phyloP scores from a whole-genome alignment of 2,329 filamentous ascomycete species.

The Alternaria conjuncta region DNA sequence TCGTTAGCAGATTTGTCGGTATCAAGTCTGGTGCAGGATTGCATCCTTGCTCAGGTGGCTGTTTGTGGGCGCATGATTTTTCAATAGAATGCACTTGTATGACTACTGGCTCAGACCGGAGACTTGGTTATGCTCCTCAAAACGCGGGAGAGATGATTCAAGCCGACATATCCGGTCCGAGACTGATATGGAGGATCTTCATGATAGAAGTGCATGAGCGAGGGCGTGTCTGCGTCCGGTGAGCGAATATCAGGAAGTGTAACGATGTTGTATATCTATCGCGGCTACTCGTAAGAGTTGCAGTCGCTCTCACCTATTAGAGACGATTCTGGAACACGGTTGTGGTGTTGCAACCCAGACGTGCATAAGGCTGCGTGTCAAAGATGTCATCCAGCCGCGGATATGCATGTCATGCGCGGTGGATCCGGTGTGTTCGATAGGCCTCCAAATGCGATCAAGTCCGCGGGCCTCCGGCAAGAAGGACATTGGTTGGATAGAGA shows the following conservation, averaged over 20 bases:
- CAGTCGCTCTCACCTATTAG: background rate
- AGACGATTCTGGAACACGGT: background rate
- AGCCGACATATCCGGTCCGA: background rate
- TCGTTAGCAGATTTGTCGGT: background rate
- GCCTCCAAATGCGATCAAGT: background rate
- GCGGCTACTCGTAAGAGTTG: background rate
- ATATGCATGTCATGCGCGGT: slow-evolving; percentile 11
- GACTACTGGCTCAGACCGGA: background rate
- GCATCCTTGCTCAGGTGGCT: background rate
- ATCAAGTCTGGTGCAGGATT: background rate
- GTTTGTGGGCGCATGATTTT: background rate
- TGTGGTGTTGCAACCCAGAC: slow-evolving; percentile 2
- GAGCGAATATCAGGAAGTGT: background rate
- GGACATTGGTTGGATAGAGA: slow-evolving; percentile 8
- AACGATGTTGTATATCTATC: background rate
- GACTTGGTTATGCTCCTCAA: background rate
- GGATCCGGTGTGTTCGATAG: slow-evolving; percentile 23
- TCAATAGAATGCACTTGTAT: background rate
- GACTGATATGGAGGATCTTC: background rate
- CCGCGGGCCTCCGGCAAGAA: slow-evolving; percentile 1
- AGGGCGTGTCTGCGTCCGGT: slow-evolving; percentile 13
- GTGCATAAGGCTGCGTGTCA: slow-evolving; percentile 18
- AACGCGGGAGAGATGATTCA: background rate
- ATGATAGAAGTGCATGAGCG: background rate
- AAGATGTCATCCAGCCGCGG: slow-evolving; percentile 9